Evolutionary conservation across 352 stramenopile genomes (phyloP).

Genomic region (Aphanomyces euteiches): DNA sequence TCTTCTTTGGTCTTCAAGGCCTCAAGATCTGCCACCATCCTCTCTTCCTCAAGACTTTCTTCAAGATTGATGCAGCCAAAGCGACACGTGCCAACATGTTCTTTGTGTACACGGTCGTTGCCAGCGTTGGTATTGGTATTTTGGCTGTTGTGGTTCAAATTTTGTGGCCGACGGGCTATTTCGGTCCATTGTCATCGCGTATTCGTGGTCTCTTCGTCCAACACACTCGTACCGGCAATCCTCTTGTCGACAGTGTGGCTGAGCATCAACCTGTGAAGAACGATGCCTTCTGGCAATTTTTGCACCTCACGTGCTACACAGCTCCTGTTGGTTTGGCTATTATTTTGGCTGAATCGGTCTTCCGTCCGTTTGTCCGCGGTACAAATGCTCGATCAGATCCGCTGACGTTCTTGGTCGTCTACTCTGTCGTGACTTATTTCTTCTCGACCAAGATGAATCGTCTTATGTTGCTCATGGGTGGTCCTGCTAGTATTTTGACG

Average conservation of each 20-base stretch:
- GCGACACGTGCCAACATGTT: constrained; percentile 14
- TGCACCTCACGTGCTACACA: constrained; percentile 52
- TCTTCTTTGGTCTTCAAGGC: constrained; percentile 17
- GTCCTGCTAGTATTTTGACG: neutral
- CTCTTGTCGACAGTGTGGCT: constrained; percentile 71
- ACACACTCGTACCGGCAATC: constrained; percentile 77
- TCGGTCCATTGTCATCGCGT: constrained; percentile 66
- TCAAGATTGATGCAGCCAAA: constrained; percentile 16
- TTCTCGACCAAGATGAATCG: constrained; percentile 24
- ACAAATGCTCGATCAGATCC: constrained; percentile 1
- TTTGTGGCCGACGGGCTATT: constrained; percentile 49
- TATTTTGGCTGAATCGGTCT: constrained; percentile 40
- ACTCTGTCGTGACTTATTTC: constrained; percentile 19
- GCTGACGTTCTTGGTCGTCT: constrained; percentile 16
- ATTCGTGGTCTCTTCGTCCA: constrained; percentile 79
- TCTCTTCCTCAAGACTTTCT: constrained; percentile 11
- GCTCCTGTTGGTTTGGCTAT: constrained; percentile 60
- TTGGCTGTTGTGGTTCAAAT: constrained; percentile 11
- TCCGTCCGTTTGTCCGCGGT: constrained; percentile 44
- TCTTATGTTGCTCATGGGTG: constrained; percentile 17
- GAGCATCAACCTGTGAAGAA: constrained; percentile 65
- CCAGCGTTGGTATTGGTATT: constrained; percentile 10
- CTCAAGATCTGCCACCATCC: constrained; percentile 14
- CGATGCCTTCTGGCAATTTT: constrained; percentile 63
- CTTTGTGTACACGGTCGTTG: constrained; percentile 3